These are phyloP conservation scores for Cornus florida DNA, from an alignment of 148 eudicot genomes.

Conservation along the genomic window DNA sequence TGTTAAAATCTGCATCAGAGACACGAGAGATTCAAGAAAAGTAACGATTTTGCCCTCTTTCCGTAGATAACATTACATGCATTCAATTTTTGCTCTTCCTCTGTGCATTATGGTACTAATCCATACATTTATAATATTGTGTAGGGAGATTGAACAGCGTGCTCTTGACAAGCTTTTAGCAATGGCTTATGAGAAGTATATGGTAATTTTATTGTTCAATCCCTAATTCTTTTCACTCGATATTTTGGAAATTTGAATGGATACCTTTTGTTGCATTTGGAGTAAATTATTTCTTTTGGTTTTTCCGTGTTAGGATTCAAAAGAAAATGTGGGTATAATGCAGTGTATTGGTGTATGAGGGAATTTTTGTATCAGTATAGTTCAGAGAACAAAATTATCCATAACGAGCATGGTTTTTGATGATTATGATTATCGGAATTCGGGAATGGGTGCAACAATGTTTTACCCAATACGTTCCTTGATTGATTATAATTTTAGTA, in stretches of 20 bases:
- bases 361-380: background rate
- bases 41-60: slow-evolving; percentile 28
- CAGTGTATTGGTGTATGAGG: background rate
- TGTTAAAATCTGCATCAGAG: slow-evolving; percentile 41
- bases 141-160: slow-evolving; percentile 53
- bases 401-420: background rate
- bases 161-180: slow-evolving; percentile 57
- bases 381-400: background rate
- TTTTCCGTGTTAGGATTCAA: background rate
- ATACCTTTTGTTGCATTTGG: slow-evolving; percentile 8
- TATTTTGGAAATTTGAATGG: slow-evolving; percentile 1
- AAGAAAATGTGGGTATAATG: background rate
- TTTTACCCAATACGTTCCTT: background rate
- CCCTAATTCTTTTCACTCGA: background rate
- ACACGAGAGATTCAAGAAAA: slow-evolving; percentile 56
- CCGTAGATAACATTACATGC: background rate
- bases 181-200: slow-evolving; percentile 68
- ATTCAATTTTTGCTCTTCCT: slow-evolving; percentile 4
- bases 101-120: slow-evolving; percentile 14
- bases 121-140: slow-evolving; percentile 12
- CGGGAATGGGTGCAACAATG: background rate
- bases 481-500: background rate
- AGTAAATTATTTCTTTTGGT: background rate
- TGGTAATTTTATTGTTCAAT: slow-evolving; percentile 37
- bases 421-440: background rate